phyloP scores from a whole-genome alignment of 805 yeast species.

The Teunomyces aglyptinius region DNA sequence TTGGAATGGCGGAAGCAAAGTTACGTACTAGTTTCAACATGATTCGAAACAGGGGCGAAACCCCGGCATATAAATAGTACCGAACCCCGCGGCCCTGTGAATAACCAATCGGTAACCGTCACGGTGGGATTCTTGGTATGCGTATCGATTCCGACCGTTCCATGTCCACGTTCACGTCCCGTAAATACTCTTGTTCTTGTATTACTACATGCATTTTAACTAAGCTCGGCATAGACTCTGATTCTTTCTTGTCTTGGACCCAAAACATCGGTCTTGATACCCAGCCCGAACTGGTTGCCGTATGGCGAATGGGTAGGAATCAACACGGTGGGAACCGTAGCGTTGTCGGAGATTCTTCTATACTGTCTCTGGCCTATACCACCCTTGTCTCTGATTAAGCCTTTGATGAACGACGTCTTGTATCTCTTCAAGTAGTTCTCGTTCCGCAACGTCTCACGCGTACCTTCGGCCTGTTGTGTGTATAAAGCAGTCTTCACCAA shows the following conservation, averaged over 20 bases:
- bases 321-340: conserved; percentile 29
- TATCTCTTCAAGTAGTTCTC: conserved; percentile 38
- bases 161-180: too few relatives aligned
- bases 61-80: conserved; percentile 1
- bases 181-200: not conserved
- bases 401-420: conserved; percentile 42
- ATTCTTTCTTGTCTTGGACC: conserved; percentile 47
- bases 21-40: not conserved
- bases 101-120: not conserved
- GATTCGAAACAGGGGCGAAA: not conserved
- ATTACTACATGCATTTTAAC: not conserved
- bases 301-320: conserved; percentile 42
- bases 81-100: too few relatives aligned
- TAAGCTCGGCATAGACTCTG: conserved; percentile 32
- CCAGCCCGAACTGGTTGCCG: conserved; percentile 43
- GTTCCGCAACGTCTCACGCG: conserved; percentile 33
- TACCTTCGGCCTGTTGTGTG: conserved; percentile 26
- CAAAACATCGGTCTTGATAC: conserved; percentile 41
- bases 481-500: conserved; percentile 37
- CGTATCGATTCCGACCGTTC: too few relatives aligned
- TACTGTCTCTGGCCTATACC: conserved; percentile 44
- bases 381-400: conserved; percentile 43
- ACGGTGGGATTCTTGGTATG: not conserved
- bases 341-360: conserved; percentile 30
- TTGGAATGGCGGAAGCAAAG: conserved; percentile 3